Base-by-base conservation (phyloP, 2,329 filamentous ascomycete genomes). In the Alternaria gansuensis region DNA sequence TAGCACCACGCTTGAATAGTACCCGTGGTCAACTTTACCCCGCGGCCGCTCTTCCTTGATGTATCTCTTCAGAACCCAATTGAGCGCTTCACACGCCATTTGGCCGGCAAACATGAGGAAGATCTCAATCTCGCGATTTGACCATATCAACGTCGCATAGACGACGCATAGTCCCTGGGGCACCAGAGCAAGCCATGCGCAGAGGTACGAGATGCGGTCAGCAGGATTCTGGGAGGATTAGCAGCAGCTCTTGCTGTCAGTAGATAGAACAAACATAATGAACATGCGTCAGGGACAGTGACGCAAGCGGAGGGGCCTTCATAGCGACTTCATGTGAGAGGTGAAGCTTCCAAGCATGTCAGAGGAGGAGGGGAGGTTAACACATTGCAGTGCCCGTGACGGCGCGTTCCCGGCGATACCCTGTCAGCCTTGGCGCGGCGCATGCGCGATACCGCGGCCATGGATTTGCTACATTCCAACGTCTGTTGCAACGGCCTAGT, bases 271-370 rank as follows among this genome's bases (percentile, higher is more conserved):
- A 74, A 81, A 96, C 93, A 84, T 98, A 98, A 82, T 95, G 92
- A 69, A 98, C 93, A 81, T 98, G 94, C 10, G 95, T 98, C 68
- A 99, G 82, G 51, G 94, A 97, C 61, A 99, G 85, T 24, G 94
- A 98, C 51, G 93, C 92, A 57, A 98, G 83, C 39, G 91, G 88
- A 24, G 82, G 76, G 26, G 78, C 76, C 43, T 83, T 80, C 81
- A 83, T 83, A 36, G 24, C 70, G 59, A 43, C 48, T 40, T 21
- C 41, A 41, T n/a, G 14, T 43, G 45, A 31, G 39, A 33, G 50
- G 28, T 43, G 50, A 7, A 26, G 50, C 50, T 40, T 40, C 37
- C 21, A 40, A 14, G 21, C 10, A 24, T 17, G 50, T 45, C 60
- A 59, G 62, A 56, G 48, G 40, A 21, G 41, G 40, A 54, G 55